Conservation (phyloP, 139 green algal genomes). For the Picochlorum costavermella region DNA sequence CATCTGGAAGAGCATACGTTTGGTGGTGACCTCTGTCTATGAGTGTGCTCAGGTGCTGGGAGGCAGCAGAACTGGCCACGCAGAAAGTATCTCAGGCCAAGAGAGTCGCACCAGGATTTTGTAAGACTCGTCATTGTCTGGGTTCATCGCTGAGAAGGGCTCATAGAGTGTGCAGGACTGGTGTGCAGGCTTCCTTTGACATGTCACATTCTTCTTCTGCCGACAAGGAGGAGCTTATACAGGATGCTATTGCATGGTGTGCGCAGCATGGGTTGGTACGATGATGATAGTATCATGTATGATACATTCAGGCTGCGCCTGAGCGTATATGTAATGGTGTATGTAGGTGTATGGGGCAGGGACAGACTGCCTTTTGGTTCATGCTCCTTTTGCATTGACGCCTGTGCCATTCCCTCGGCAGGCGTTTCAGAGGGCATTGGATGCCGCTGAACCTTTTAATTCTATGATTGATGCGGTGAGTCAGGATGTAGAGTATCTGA, state of each 20-base stretch:
- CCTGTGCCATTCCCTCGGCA: conserved; percentile 72
- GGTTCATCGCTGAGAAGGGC: too few relatives aligned
- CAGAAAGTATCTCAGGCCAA: too few relatives aligned
- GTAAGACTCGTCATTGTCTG: too few relatives aligned
- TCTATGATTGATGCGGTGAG: conserved; percentile 69
- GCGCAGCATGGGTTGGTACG: conserved; percentile 67
- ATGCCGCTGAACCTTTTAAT: conserved; percentile 63
- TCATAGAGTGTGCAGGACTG: too few relatives aligned
- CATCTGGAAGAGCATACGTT: too few relatives aligned
- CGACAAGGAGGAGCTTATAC: conserved; percentile 28
- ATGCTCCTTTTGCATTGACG: conserved; percentile 76
- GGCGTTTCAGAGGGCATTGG: conserved; percentile 43
- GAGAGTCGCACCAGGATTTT: too few relatives aligned
- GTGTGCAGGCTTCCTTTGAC: not conserved
- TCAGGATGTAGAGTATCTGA: conserved; percentile 66
- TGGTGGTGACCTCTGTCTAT: too few relatives aligned
- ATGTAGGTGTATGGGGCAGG: conserved; percentile 36
- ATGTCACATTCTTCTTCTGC: not conserved
- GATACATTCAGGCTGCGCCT: not conserved
- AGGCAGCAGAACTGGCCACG: too few relatives aligned
- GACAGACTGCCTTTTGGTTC: conserved; percentile 34
- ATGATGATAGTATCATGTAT: not conserved
- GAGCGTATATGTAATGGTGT: not conserved
- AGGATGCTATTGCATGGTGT: conserved; percentile 72
- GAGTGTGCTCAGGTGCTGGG: too few relatives aligned